Percentiles rank a stretch among this genome's conserved stretches.
phyloP scores from a whole-genome alignment of 768 basidiomycete species.

The Tylopilus felleus region DNA sequence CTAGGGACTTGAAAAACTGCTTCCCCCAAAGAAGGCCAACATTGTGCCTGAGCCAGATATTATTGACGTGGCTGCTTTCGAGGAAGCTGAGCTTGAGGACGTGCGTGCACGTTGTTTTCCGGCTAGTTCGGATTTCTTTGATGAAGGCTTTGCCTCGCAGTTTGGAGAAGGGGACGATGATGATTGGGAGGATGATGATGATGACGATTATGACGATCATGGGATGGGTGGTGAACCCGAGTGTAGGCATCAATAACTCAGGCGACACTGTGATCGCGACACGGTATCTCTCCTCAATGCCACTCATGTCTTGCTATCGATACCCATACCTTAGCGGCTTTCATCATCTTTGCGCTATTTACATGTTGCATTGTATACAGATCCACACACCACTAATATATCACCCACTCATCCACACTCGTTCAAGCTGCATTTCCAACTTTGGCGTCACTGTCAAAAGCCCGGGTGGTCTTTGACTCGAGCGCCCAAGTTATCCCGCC shows the following conservation, averaged over 20 bases:
- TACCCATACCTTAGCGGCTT: constrained; percentile 16
- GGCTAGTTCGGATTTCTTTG: constrained; percentile 74
- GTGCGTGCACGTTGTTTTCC: constrained; percentile 79
- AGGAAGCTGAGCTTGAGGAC: constrained; percentile 76
- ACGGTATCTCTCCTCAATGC: constrained; percentile 7
- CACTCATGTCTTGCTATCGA: constrained; percentile 11
- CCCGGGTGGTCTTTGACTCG: constrained; percentile 65
- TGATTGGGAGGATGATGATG: constrained; percentile 70
- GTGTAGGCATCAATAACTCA: constrained; percentile 57
- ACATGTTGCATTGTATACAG: constrained; percentile 29
- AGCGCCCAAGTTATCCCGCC: constrained; percentile 75
- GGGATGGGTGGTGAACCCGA: constrained; percentile 48
- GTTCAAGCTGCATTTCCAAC: constrained; percentile 48
- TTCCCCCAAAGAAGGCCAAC: constrained; percentile 76
- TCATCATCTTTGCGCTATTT: constrained; percentile 24
- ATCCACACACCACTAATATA: constrained; percentile 23
- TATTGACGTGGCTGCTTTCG: constrained; percentile 68
- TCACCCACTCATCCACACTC: constrained; percentile 1
- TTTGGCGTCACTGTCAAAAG: constrained; percentile 55
- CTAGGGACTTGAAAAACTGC: constrained; percentile 60
- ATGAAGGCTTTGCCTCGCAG: constrained; percentile 64
- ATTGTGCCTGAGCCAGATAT: constrained; percentile 68
- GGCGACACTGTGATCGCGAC: constrained; percentile 1
- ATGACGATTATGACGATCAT: constrained; percentile 48
- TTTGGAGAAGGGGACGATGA: constrained; percentile 71